Evolutionary conservation across 176 grass and related monocot genomes (phyloP), one percentile per base, ranked within the genome.

Genomic region (Saccharum officinarum): DNA sequence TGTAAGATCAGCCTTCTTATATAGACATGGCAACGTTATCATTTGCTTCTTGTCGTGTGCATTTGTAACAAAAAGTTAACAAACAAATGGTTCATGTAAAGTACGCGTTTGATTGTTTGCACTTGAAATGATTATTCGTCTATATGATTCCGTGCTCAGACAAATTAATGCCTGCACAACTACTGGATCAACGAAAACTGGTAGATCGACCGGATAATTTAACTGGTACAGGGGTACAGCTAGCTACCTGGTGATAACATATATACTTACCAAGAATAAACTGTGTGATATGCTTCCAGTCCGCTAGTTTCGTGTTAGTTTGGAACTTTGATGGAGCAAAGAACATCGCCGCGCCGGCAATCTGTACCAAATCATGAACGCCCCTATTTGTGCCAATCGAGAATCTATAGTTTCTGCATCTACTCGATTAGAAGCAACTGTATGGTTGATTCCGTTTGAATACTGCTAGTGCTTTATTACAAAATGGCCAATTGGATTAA

Each of bases 11-110:
- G 17, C 17, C 5, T 59, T 59, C 54, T 55, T 55, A 55, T 41
- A 42, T 64, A 78, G 2, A 30, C 57, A n/a, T 26, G 37, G 6
- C 22, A 16, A n/a, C 1, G 14, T 64, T 78, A 57, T n/a, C 76
- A 30, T 61, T 44, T 64, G 23, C 34, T 64, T 78, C 57, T 78
- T 78, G 76, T 78, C 16, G 49, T 57, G 40, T 63, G n/a, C 76
- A 26, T 22, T 78, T 78, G 37, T 63, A 30, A 28, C 13, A 3
- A 4, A 45, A 22, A 22, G 0, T 49, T 8, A 16, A 15, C 1
- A 75, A 55, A 9, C 34, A 17, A 22, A 36, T 3, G 9, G 9
- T 55, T 1, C 30, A 37, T 54, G 17, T 37, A 54, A 31, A 30
- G 6, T 34, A 11, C 18, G 18, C 3, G 0, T 22, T 36, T 10